A percentile compares a stretch with the other conserved stretches of the same genome.
Conservation (phyloP, 116 monocot species). For the Thalassia testudinum region DNA sequence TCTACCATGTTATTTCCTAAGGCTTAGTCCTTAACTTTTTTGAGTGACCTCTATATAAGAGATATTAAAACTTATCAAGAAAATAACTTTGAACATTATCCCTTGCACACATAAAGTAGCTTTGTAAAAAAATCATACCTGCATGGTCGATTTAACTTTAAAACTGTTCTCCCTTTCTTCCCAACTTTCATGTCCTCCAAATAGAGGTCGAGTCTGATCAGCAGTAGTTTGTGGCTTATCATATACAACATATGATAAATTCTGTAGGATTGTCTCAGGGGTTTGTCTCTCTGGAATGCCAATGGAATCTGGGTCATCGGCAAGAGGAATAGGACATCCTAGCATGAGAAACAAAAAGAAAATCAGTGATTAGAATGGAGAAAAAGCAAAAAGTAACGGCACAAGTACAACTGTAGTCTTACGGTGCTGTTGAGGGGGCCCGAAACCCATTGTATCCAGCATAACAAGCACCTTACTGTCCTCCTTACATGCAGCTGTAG, state of each 20-base stretch:
- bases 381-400: neutral
- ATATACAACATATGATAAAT: slow-evolving; percentile 38
- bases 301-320: slow-evolving; percentile 63
- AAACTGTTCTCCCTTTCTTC: slow-evolving; percentile 78
- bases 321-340: slow-evolving; percentile 83
- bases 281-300: slow-evolving; percentile 57
- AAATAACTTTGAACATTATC: too few relatives aligned
- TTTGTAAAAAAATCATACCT: slow-evolving; percentile 22
- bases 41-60: too few relatives aligned
- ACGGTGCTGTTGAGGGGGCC: slow-evolving; percentile 64
- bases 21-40: too few relatives aligned
- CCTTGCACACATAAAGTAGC: neutral
- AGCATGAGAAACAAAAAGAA: slow-evolving; percentile 4
- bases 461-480: slow-evolving; percentile 65
- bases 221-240: slow-evolving; percentile 17
- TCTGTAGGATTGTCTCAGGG: slow-evolving; percentile 32
- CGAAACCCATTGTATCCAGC: slow-evolving; percentile 47
- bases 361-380: neutral
- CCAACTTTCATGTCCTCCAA: slow-evolving; percentile 95
- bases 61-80: too few relatives aligned
- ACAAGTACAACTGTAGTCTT: slow-evolving; percentile 10
- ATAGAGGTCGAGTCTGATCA: slow-evolving; percentile 28
- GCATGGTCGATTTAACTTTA: slow-evolving; percentile 71
- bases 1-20: too few relatives aligned
- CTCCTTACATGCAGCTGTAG: slow-evolving; percentile 56